Evolutionary conservation across 345 rosid species (phyloP).

Genomic region (Passiflora organensis): DNA sequence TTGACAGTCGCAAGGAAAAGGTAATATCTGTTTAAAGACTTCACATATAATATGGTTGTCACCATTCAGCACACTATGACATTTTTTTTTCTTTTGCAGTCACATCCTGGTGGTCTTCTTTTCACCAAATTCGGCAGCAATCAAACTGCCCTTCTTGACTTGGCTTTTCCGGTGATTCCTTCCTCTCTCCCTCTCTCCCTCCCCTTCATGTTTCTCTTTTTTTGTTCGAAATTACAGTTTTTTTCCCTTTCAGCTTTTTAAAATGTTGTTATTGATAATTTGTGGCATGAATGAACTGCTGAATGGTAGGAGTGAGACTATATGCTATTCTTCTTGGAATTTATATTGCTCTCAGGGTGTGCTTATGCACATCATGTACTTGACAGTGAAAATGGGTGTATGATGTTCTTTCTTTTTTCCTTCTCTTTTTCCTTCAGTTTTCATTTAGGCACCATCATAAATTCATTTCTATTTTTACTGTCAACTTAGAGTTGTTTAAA

Average conservation of each 20-base stretch:
- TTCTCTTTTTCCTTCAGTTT: too few relatives aligned
- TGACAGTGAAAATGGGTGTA: background rate
- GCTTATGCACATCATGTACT: background rate
- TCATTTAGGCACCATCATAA: too few relatives aligned
- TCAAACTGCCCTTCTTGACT: slow-evolving; percentile 81
- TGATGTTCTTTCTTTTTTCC: background rate
- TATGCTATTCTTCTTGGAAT: background rate
- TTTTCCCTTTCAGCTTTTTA: background rate
- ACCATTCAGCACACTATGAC: background rate
- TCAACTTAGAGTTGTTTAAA: background rate
- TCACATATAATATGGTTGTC: too few relatives aligned
- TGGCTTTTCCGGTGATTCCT: slow-evolving; percentile 69
- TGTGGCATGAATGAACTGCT: too few relatives aligned
- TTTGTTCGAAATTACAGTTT: background rate
- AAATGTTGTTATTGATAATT: background rate
- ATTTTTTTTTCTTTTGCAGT: slow-evolving; percentile 48
- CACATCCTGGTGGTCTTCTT: slow-evolving; percentile 81
- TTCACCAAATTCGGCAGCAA: slow-evolving; percentile 81
- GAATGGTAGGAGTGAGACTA: background rate
- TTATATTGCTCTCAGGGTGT: background rate
- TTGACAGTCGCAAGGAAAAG: slow-evolving; percentile 74
- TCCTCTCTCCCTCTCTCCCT: slow-evolving; percentile 2
- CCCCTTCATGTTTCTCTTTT: background rate
- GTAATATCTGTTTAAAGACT: slow-evolving; percentile 27
- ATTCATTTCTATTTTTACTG: background rate